Evolutionary conservation across 2,329 filamentous ascomycete genomes (phyloP), one percentile per base, ranked within the genome.

Genomic region (Alternaria sp.): DNA sequence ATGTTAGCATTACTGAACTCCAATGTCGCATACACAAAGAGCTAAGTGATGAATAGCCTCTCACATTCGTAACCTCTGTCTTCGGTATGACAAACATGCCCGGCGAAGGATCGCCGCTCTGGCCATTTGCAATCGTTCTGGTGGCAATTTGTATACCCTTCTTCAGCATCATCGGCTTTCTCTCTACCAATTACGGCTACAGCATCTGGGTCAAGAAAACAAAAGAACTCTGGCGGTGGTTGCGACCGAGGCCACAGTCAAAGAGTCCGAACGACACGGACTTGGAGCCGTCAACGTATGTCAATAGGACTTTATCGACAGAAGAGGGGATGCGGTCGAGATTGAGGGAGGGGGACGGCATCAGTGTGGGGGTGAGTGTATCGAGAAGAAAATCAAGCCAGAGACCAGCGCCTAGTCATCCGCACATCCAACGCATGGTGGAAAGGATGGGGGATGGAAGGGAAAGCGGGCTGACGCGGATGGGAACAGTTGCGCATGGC

Each of bases 11-110:
- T 14, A 8, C 52, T 21, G 6, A 26, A 11, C 13, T 4, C 6
- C 4, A 26, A 24, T 6, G 1, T 13, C n/a, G 3, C 4, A 11
- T 13, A 29, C 7, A 13, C 9, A 41, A 21, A 26, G 8, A 51
- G 33, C 26, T 44, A 21, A 55, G 2, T 1, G 4, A 23, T 28
- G 5, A 3, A 14, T 26, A 69, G 66, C 86, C 86, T 2, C 73
- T 88, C 23, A 87, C 85, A 0, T 88, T 88, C 68, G 85, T 87
- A 6, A 87, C 85, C 63, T 84, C 82, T 33, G 82, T 88, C 51
- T 86, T 84, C 59, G 85, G 85, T 37, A 82, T 81, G 79, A 80
- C 78, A 0, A 80, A 81, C 56, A 81, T 82, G 78, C 71, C 74
- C 75, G 5, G 61, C 67, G 17, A 17, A 17, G 17, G 17, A 17